Evolutionary conservation across 371 early-diverging fungal genomes (phyloP), one percentile per base, ranked within the genome.

Genomic region (Rhizopus microsporus): DNA sequence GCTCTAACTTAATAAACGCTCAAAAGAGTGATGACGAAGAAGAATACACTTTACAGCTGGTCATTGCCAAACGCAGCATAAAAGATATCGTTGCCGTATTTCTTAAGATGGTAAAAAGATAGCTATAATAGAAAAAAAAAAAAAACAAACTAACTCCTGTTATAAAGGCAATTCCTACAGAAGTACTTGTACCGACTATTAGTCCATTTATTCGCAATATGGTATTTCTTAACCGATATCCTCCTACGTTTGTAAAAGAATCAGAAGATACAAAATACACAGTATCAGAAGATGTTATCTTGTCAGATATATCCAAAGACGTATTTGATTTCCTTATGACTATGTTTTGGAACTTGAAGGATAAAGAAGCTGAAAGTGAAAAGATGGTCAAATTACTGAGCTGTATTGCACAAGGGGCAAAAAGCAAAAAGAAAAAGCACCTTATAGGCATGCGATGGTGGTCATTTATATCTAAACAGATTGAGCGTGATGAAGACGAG

Each of bases 381-480:
- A 71, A 71, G 42, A 29, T 75, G 35, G 45, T 71, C 3, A 51
- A 51, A 35, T 51, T 75, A 7, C 29, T 71, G 16, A 54, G 66
- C 1, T 62, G 63, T 16, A 54, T 69, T n/a, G 49, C 68, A 5
- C 70, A 67, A 37, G 45, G 39, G 1, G 43, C 54, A 8, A 66
- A 62, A 17, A 45, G 34, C 3, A 60, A 58, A 52, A 59, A 65
- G 12, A 64, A 52, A 23, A 50, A 55, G 13, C 69, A 69, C 48
- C 16, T 69, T 0, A 50, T 72, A 23, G 75, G 72, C 0, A 69
- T 69, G 68, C 69, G 75, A 1, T 75, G 75, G 72, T 75, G 75
- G 75, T 52, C 48, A n/a, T 64, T 65, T 44, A 65, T 75, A 34
- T 58, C 72, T 44, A 51, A 35, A 44, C 23, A 51, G 43, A 13